phyloP scores from a whole-genome alignment of 83 land plant genomes.

The Isoetes engelmannii region DNA sequence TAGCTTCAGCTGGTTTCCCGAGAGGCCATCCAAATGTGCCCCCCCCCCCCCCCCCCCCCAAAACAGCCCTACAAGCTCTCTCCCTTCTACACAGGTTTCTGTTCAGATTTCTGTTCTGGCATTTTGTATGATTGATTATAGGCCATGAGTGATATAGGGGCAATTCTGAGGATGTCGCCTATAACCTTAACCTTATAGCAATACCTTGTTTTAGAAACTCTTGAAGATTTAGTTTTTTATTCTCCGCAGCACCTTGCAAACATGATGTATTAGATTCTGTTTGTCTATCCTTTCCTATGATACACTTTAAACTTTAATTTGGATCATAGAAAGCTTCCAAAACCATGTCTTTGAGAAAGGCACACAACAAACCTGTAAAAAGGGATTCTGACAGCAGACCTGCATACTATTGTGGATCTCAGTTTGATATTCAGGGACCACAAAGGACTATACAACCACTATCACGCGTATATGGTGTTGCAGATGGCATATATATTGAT shows the following conservation, averaged over 20 bases:
- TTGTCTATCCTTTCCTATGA: slow-evolving; percentile 31
- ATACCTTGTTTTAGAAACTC: slow-evolving; percentile 61
- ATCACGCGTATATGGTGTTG: too few relatives aligned
- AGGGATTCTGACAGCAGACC: too few relatives aligned
- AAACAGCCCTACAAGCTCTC: slow-evolving; percentile 80
- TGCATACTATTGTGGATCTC: too few relatives aligned
- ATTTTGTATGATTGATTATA: slow-evolving; percentile 69
- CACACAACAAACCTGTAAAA: too few relatives aligned
- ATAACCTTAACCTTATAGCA: slow-evolving; percentile 52
- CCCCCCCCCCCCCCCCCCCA: too few relatives aligned
- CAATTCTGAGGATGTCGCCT: slow-evolving; percentile 51
- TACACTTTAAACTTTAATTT: slow-evolving; percentile 56
- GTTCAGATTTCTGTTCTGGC: slow-evolving; percentile 69
- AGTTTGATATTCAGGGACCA: too few relatives aligned
- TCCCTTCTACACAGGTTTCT: slow-evolving; percentile 36
- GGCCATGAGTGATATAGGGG: slow-evolving; percentile 81
- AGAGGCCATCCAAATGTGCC: slow-evolving; percentile 98
- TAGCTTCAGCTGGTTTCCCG: slow-evolving; percentile 57
- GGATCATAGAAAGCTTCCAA: slow-evolving; percentile 42
- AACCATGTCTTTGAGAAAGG: slow-evolving; percentile 36
- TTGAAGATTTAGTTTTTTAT: slow-evolving; percentile 44
- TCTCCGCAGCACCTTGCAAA: slow-evolving; percentile 32
- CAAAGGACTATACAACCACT: too few relatives aligned
- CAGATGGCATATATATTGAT: too few relatives aligned
- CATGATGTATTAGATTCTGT: slow-evolving; percentile 13